Evolutionary conservation across 306 rosid species (phyloP).

Genomic region (Adenanthera pavonina): DNA sequence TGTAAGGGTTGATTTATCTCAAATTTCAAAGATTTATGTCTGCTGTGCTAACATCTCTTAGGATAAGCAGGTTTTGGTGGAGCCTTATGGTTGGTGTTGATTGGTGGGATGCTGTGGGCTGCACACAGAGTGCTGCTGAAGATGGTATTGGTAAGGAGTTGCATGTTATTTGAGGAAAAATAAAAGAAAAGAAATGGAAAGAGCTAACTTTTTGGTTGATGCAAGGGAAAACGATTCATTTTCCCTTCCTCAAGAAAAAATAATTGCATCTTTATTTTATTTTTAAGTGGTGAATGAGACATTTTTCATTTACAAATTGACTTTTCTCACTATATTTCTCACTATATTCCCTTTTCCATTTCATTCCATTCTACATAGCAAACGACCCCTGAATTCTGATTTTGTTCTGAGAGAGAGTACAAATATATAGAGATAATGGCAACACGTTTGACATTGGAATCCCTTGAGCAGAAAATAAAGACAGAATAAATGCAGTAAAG

Average conservation of each 20-base stretch:
- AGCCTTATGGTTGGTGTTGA: slow-evolving; percentile 98
- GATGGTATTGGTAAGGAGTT: slow-evolving; percentile 86
- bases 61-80: slow-evolving; percentile 93
- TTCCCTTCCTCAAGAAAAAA: not conserved
- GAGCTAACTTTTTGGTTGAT: not conserved
- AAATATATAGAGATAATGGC: not conserved
- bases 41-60: slow-evolving; percentile 39
- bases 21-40: slow-evolving; percentile 30
- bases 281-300: not conserved
- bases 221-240: not conserved
- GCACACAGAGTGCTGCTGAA: slow-evolving; percentile 99
- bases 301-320: not conserved
- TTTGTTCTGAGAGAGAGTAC: not conserved
- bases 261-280: not conserved
- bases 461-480: not conserved
- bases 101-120: slow-evolving; percentile 99
- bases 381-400: not conserved
- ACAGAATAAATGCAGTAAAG: not conserved
- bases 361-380: too few relatives aligned
- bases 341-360: not conserved
- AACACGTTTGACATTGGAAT: not conserved
- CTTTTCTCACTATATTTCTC: too few relatives aligned
- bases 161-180: slow-evolving; percentile 3
- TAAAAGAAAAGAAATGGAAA: not conserved
- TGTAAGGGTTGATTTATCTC: slow-evolving; percentile 27